phyloP scores from a whole-genome alignment of 23 red algal species.

The Gracilaria caudata region DNA sequence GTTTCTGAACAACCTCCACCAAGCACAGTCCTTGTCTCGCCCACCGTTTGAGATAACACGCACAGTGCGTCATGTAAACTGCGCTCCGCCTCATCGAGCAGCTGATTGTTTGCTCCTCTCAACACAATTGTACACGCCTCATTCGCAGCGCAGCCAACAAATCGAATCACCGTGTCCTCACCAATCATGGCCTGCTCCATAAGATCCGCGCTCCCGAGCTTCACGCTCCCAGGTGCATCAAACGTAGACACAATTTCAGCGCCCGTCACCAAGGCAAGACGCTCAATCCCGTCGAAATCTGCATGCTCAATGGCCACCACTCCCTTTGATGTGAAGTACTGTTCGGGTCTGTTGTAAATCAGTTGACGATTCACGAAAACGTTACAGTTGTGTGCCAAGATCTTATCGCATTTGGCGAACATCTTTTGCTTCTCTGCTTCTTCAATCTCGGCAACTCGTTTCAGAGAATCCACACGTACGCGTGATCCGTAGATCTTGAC shows the following conservation, averaged over 20 bases:
- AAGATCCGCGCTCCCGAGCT: conserved; percentile 81
- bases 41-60: conserved; percentile 90
- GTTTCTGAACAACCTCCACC: conserved; percentile 91
- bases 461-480: conserved; percentile 88
- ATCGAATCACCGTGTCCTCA: conserved; percentile 94
- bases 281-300: conserved; percentile 98
- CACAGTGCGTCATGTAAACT: conserved; percentile 96
- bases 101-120: conserved; percentile 91
- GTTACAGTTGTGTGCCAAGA: conserved; percentile 88
- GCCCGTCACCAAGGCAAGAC: conserved; percentile 93
- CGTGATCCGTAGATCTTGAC: conserved; percentile 98
- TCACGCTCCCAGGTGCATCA: conserved; percentile 80
- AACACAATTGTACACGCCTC: conserved; percentile 96
- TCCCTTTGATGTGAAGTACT: conserved; percentile 94
- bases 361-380: conserved; percentile 99
- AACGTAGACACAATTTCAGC: conserved; percentile 98
- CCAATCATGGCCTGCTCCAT: conserved; percentile 97
- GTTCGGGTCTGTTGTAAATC: conserved; percentile 99
- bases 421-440: conserved; percentile 97
- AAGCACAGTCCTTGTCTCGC: conserved; percentile 86
- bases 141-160: conserved; percentile 78
- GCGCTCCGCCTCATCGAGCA: conserved; percentile 98
- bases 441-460: conserved; percentile 95
- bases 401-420: conserved; percentile 92
- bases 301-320: conserved; percentile 97